These are phyloP conservation scores for Lepidium africanum DNA, from an alignment of 345 rosid genomes.

Conservation along the genomic window DNA sequence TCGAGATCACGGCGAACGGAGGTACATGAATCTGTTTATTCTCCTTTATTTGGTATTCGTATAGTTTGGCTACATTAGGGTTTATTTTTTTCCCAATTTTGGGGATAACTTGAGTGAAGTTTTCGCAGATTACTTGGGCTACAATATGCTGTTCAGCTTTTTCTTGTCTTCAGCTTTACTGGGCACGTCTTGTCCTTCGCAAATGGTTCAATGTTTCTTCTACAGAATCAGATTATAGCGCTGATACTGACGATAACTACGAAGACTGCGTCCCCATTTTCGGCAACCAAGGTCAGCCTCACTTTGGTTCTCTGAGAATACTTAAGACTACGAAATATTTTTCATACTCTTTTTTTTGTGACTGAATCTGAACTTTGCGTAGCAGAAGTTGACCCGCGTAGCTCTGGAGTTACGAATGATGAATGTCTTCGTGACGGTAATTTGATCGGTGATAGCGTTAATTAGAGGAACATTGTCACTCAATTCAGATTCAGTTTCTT, in stretches of 20 bases:
- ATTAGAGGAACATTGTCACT: not conserved
- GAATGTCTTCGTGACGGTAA: not conserved
- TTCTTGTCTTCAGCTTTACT: slow-evolving; percentile 71
- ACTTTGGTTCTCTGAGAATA: not conserved
- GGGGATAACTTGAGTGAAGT: not conserved
- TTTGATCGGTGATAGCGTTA: not conserved
- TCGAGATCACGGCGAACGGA: slow-evolving; percentile 10
- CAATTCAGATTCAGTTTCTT: not conserved
- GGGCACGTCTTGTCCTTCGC: slow-evolving; percentile 66
- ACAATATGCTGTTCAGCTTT: slow-evolving; percentile 76
- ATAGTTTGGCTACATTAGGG: not conserved
- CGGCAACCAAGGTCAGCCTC: slow-evolving; percentile 4
- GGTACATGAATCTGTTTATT: not conserved
- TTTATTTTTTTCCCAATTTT: not conserved
- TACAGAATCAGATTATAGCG: slow-evolving; percentile 67
- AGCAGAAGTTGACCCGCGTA: not conserved
- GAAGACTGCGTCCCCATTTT: not conserved
- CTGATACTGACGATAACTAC: slow-evolving; percentile 19
- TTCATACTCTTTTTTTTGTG: too few species aligned
- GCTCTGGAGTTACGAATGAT: slow-evolving; percentile 21
- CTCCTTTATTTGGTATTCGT: not conserved
- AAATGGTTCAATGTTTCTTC: slow-evolving; percentile 67
- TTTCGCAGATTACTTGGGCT: slow-evolving; percentile 65
- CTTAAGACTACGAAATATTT: not conserved
- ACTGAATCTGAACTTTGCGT: not conserved